A percentile compares a stretch with the other conserved stretches of the same genome.
phyloP scores from a whole-genome alignment of 2,329 filamentous ascomycete genomes.

The Diaporthe amygdali region DNA sequence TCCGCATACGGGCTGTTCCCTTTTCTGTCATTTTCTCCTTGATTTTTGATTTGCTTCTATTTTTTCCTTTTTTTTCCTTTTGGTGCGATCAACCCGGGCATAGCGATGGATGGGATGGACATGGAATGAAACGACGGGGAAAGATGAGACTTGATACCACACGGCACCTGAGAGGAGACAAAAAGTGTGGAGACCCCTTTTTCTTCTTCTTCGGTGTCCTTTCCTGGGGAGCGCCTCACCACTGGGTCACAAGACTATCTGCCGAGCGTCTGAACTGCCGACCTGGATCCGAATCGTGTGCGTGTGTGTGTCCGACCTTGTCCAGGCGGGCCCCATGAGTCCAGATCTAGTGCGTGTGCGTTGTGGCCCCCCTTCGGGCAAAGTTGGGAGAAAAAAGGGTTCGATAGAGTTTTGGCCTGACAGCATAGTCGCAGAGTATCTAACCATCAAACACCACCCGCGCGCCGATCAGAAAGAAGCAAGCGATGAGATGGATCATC shows the following conservation, averaged over 20 bases:
- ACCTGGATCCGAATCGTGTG: background rate
- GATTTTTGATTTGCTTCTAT: background rate
- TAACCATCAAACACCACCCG: background rate
- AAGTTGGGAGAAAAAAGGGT: background rate
- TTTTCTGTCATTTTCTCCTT: background rate
- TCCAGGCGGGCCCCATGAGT: background rate
- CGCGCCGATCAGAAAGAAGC: constrained; percentile 3
- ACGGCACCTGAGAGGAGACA: background rate
- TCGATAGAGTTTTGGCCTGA: constrained; percentile 1
- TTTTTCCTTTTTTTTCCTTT: background rate
- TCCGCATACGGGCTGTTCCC: background rate
- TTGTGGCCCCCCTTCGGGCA: background rate
- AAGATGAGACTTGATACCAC: constrained; percentile 7
- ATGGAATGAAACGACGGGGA: constrained; percentile 17
- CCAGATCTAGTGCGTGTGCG: background rate
- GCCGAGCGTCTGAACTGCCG: background rate
- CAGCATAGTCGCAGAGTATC: background rate
- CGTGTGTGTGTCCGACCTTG: background rate
- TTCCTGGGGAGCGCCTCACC: background rate
- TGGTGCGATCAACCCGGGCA: background rate
- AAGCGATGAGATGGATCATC: constrained; percentile 13
- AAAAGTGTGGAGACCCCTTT: background rate
- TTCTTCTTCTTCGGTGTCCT: background rate
- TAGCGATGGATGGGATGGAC: constrained; percentile 10
- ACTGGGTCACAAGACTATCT: background rate